Evolutionary conservation across 202 grass and related monocot species (phyloP), one percentile per base, ranked within the genome.

Genomic region (Bolboschoenoplectus hybrid): DNA sequence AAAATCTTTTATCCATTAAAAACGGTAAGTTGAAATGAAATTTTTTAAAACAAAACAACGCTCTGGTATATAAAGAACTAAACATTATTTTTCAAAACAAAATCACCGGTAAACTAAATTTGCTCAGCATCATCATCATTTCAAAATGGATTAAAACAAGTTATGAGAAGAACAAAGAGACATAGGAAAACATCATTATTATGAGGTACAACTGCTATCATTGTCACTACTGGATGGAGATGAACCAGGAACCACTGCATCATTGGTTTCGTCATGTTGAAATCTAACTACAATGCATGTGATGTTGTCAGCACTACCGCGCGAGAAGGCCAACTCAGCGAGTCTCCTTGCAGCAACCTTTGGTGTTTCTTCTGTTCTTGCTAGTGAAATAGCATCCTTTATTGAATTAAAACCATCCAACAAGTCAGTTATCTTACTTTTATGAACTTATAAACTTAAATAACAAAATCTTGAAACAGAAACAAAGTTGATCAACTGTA

Each of bases 261-360:
- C 80, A 52, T 86, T 53, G 17, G 73, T 83, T 89, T 91, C 91
- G 64, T 84, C 74, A 65, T 85, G 86, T 64, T 91, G 80, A 89
- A 97, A 89, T 74, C 47, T 84, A 55, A 92, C 91, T 82, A 95
- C 91, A 3, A 94, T 82, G 76, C 91, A 93, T 84, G 95, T 95
- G 72, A 97, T 86, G 81, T 97, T 97, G 69, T 97, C 95, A 12
- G 51, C 38, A 61, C 88, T 93, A 55, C 74, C 73, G 1, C 85
- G 74, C 38, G 86, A 80, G 63, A 85, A 85, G 8, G 95, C 91
- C 0, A 86, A 73, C 88, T 90, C 88, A 0, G 86, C 92, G 72
- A 95, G 84, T 89, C 84, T 91, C 87, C 85, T 35, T 0, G 92
- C 91, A 20, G 85, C 92, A 14, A 67, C 88, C 61, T 97, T 82